A percentile compares a stretch with the other conserved stretches of the same genome.
These are phyloP conservation scores for Mrakia gelida DNA, from an alignment of 768 basidiomycete genomes.

Conservation along the genomic window DNA sequence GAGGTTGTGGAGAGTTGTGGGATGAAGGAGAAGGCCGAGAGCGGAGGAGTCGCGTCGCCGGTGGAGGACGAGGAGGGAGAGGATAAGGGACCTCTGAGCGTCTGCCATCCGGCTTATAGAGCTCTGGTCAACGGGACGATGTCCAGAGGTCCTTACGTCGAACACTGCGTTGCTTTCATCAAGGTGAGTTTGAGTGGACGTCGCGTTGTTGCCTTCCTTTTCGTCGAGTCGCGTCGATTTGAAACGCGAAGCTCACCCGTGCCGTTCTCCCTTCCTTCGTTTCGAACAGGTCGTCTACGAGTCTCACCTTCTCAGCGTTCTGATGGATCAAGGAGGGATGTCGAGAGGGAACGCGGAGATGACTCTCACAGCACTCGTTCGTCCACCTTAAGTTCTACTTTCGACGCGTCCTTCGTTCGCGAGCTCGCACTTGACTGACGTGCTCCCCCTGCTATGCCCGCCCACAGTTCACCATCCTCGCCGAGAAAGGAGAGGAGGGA, in stretches of 20 bases:
- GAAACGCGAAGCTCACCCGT: not conserved
- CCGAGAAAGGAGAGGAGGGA: conserved; percentile 38
- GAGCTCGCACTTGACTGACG: not conserved
- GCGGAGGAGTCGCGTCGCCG: too few relatives aligned
- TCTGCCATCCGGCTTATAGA: conserved; percentile 36
- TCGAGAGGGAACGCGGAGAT: conserved; percentile 36
- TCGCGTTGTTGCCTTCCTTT: not conserved
- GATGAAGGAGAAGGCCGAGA: not conserved
- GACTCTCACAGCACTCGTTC: conserved; percentile 35
- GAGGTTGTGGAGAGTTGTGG: conserved; percentile 25
- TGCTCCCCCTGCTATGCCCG: not conserved
- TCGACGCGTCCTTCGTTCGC: not conserved
- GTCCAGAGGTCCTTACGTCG: conserved; percentile 33
- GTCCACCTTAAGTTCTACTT: conserved; percentile 4
- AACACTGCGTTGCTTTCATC: conserved; percentile 35
- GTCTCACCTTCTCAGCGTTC: conserved; percentile 35
- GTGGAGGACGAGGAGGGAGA: not conserved
- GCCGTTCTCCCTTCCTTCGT: not conserved
- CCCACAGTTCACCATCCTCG: conserved; percentile 35
- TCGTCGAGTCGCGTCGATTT: not conserved
- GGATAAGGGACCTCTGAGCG: not conserved
- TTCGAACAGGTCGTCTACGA: conserved; percentile 34
- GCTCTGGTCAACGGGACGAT: conserved; percentile 35
- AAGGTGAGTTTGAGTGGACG: conserved; percentile 9
- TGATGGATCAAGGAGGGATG: conserved; percentile 35